These are phyloP conservation scores for Xylariaceae sp. DNA, from an alignment of 2,329 filamentous ascomycete genomes.

Conservation along the genomic window DNA sequence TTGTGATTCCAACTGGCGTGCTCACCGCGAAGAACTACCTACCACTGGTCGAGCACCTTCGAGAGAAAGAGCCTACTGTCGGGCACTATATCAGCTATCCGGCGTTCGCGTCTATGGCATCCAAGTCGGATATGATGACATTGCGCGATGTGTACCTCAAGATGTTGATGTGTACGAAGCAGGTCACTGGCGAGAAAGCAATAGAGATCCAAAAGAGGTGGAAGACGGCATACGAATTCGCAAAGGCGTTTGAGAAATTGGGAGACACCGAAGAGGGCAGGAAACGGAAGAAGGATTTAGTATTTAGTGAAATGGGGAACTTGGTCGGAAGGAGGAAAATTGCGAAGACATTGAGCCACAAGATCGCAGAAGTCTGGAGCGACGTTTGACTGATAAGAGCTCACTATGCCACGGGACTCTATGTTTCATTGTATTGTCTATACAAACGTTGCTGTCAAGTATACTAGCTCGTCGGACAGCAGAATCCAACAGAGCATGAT, in stretches of 20 bases:
- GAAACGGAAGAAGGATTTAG: conserved; percentile 59
- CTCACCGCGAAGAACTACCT: conserved; percentile 65
- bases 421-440: too few relatives aligned
- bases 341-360: conserved; percentile 61
- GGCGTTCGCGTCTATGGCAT: conserved; percentile 69
- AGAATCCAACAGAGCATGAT: too few relatives aligned
- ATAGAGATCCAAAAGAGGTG: conserved; percentile 77
- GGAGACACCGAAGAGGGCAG: conserved; percentile 46
- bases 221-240: conserved; percentile 68
- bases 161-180: conserved; percentile 80
- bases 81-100: conserved; percentile 66
- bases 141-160: conserved; percentile 75
- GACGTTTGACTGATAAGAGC: conserved; percentile 27
- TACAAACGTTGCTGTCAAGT: too few relatives aligned
- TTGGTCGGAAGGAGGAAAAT: conserved; percentile 69
- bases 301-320: conserved; percentile 54
- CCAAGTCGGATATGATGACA: conserved; percentile 72
- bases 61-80: conserved; percentile 46
- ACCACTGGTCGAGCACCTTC: conserved; percentile 58
- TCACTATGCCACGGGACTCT: too few relatives aligned
- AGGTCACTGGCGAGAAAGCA: conserved; percentile 74
- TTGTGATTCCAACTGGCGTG: conserved; percentile 64
- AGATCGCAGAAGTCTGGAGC: conserved; percentile 72
- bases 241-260: conserved; percentile 65
- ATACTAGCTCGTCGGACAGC: too few relatives aligned